A percentile compares a stretch with the other conserved stretches of the same genome.
These are phyloP conservation scores for Pseudogymnoascus sp. DNA, from an alignment of 2,329 filamentous ascomycete genomes.

Conservation along the genomic window DNA sequence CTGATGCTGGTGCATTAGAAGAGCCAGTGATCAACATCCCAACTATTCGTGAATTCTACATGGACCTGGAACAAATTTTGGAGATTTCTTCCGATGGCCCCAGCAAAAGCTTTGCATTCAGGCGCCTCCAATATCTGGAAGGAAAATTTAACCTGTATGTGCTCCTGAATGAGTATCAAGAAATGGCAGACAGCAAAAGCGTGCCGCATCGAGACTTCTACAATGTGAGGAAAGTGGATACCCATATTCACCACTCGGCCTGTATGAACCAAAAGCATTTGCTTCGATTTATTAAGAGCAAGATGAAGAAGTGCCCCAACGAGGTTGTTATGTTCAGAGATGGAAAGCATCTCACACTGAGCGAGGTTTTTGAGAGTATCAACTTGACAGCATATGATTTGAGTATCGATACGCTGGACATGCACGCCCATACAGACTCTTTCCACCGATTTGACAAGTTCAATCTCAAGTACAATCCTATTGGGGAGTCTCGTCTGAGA, in stretches of 20 bases:
- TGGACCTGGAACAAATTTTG: slow-evolving; percentile 82
- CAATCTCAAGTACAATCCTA: slow-evolving; percentile 97
- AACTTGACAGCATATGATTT: slow-evolving; percentile 95
- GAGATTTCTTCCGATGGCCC: slow-evolving; percentile 91
- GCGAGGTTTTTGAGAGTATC: slow-evolving; percentile 94
- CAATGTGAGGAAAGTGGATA: slow-evolving; percentile 97
- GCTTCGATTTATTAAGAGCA: slow-evolving; percentile 97
- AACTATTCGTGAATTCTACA: slow-evolving; percentile 89
- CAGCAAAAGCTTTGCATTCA: slow-evolving; percentile 94
- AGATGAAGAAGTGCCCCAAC: slow-evolving; percentile 97
- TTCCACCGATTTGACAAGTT: slow-evolving; percentile 99
- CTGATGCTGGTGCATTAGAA: slow-evolving; percentile 52
- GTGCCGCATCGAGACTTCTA: slow-evolving; percentile 98
- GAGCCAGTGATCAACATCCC: slow-evolving; percentile 77
- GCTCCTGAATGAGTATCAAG: slow-evolving; percentile 92
- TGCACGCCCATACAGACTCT: slow-evolving; percentile 97
- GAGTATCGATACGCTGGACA: slow-evolving; percentile 96
- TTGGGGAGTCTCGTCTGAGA: slow-evolving; percentile 87
- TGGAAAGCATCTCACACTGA: slow-evolving; percentile 81
- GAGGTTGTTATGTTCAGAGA: slow-evolving; percentile 91
- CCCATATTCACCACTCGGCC: slow-evolving; percentile 96
- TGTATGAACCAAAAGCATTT: slow-evolving; percentile 99
- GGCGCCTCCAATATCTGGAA: slow-evolving; percentile 88
- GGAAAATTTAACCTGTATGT: slow-evolving; percentile 95
- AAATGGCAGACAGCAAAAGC: slow-evolving; percentile 95